Percentiles rank a stretch among this genome's conserved stretches.
phyloP scores from a whole-genome alignment of 768 basidiomycete genomes.

The Psilocybe tampanensis region DNA sequence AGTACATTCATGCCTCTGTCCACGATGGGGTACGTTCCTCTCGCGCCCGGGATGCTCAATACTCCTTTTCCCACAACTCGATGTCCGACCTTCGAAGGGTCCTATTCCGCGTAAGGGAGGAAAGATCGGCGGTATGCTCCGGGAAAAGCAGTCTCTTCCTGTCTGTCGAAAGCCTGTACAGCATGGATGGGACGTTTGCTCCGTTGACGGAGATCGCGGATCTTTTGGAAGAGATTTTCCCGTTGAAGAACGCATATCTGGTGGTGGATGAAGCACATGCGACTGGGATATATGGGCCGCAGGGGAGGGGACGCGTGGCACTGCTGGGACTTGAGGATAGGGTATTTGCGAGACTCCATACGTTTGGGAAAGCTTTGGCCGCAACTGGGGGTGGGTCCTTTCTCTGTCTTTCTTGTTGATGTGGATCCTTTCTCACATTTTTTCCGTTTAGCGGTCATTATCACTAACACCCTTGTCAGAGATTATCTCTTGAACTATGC shows the following conservation, averaged over 20 bases:
- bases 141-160: conserved; percentile 66
- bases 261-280: conserved; percentile 95
- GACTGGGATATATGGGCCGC: conserved; percentile 84
- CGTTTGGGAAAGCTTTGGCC: conserved; percentile 91
- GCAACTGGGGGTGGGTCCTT: conserved; percentile 75
- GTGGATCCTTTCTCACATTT: neutral
- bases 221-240: conserved; percentile 61
- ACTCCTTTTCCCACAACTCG: conserved; percentile 76
- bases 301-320: conserved; percentile 75
- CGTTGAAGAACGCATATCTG: conserved; percentile 65
- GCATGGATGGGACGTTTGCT: conserved; percentile 94
- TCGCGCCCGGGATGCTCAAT: conserved; percentile 37
- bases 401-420: neutral
- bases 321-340: conserved; percentile 69
- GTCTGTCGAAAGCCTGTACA: conserved; percentile 88
- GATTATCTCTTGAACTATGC: conserved; percentile 93
- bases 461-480: conserved; percentile 71
- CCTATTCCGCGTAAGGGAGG: conserved; percentile 42
- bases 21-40: conserved; percentile 87
- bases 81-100: conserved; percentile 47
- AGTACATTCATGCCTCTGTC: conserved; percentile 87
- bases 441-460: conserved; percentile 60
- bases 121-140: conserved; percentile 34
- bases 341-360: conserved; percentile 80
- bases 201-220: conserved; percentile 71